Base-by-base conservation (phyloP, 2,329 filamentous ascomycete genomes). In the Aspergillus sp. region DNA sequence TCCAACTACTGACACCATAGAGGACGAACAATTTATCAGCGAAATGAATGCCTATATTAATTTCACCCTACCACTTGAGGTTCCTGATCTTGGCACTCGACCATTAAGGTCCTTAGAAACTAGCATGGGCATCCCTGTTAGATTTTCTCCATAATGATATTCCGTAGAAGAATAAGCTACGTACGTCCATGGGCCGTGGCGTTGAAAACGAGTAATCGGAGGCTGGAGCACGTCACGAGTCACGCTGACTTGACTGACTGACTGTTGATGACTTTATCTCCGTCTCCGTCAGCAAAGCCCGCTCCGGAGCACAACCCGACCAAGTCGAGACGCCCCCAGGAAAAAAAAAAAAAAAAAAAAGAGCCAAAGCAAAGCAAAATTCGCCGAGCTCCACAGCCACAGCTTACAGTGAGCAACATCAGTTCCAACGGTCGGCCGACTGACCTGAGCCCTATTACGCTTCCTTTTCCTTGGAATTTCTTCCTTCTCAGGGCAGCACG, bases 221-320 rank as follows among this genome's bases (percentile, higher is more conserved):
- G 17, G 17, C 30, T 52, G 48, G 34, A 40, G 48, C 34, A 51
- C 48, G 48, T 51, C 48, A 51, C 48, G 48, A 41, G 48, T 51
- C 34, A 49, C 17, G 27, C 27, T 30, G 27, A 30, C 27, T 30
- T 30, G 27, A 30, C 27, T 30, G 27, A 30, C 27, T 30, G n/a
- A n/a, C n/a, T 20, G 27, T 30, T 9, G 27, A 30, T 9, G 27
- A 30, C 33, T 40, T 44, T 50, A 50, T 50, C 47, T 50, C 47
- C 47, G 47, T 11, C 27, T 37, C 34, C 34, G 34, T 37, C 34
- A 37, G 34, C 34, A 37, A 37, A 37, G 7, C 34, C 34, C 34
- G 34, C 34, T 7, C 34, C 34, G 34, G 13, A 37, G 34, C 34
- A 37, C 34, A 37, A n/a, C 15, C 34, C 15, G 34, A 30, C 27